Percentiles rank a stretch among this genome's conserved stretches.
phyloP scores from a whole-genome alignment of 2,329 filamentous ascomycete genomes.

The Botrytis aclada region DNA sequence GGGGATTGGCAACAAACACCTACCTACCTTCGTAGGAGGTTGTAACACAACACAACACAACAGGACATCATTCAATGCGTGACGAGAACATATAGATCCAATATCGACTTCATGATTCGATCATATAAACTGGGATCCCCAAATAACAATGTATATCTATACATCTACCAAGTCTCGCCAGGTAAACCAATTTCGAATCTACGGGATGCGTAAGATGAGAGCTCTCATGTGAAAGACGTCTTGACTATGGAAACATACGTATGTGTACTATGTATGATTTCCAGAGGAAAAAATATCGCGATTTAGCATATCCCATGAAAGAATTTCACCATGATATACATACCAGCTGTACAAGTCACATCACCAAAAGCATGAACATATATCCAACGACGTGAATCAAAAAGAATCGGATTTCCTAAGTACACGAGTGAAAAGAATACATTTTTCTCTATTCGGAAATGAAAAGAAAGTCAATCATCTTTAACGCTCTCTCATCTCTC shows the following conservation, averaged over 20 bases:
- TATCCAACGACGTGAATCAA: not conserved
- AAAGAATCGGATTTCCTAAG: not conserved
- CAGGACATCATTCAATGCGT: not conserved
- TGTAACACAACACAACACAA: not conserved
- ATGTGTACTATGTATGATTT: not conserved
- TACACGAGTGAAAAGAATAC: conserved; percentile 15
- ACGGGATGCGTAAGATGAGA: not conserved
- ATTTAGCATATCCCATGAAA: not conserved
- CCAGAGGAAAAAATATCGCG: too few species aligned
- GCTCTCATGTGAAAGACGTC: not conserved
- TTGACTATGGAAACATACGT: not conserved
- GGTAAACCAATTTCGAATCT: not conserved
- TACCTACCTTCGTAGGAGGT: not conserved
- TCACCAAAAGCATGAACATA: not conserved
- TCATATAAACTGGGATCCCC: not conserved
- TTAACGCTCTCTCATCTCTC: not conserved
- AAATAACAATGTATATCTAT: not conserved
- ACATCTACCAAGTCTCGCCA: not conserved
- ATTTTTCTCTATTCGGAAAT: not conserved
- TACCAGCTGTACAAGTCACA: not conserved
- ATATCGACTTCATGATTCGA: not conserved
- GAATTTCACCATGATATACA: not conserved
- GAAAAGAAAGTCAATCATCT: conserved; percentile 11
- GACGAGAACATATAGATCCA: not conserved
- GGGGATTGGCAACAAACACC: not conserved